A percentile compares a stretch with the other conserved stretches of the same genome.
phyloP scores from a whole-genome alignment of 805 yeast genomes.

The Candida adriatica region DNA sequence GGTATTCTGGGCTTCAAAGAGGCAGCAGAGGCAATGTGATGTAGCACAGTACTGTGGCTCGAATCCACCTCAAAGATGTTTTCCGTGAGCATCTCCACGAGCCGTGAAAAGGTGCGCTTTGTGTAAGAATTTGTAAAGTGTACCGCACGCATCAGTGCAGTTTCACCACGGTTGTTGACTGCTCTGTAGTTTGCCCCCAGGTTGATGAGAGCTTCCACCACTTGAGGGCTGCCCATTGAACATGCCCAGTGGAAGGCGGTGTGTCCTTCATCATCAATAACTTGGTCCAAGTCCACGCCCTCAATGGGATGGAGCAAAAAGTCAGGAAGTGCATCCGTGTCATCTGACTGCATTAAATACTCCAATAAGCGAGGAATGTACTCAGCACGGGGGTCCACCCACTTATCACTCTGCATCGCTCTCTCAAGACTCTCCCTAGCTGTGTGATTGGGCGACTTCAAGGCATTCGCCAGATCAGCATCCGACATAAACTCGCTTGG shows the following conservation, averaged over 20 bases:
- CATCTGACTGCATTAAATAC: slow-evolving; percentile 52
- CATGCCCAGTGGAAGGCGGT: slow-evolving; percentile 98
- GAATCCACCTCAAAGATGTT: slow-evolving; percentile 75
- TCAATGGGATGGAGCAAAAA: slow-evolving; percentile 58
- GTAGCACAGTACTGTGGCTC: slow-evolving; percentile 71
- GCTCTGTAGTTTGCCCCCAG: slow-evolving; percentile 67
- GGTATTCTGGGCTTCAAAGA: slow-evolving; percentile 62
- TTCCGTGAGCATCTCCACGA: slow-evolving; percentile 68
- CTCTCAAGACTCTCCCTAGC: slow-evolving; percentile 22
- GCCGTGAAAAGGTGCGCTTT: slow-evolving; percentile 68
- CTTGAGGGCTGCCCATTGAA: slow-evolving; percentile 79
- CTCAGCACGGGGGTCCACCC: slow-evolving; percentile 30
- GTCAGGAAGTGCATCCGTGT: slow-evolving; percentile 49
- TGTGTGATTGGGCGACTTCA: slow-evolving; percentile 24
- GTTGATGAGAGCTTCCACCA: slow-evolving; percentile 67
- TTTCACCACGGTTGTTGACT: slow-evolving; percentile 68
- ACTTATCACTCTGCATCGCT: slow-evolving; percentile 16
- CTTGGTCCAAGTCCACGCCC: slow-evolving; percentile 62
- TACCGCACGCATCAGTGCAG: slow-evolving; percentile 80
- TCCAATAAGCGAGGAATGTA: slow-evolving; percentile 42
- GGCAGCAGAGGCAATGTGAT: slow-evolving; percentile 72
- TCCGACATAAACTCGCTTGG: slow-evolving; percentile 51
- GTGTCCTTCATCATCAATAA: slow-evolving; percentile 91
- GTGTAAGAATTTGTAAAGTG: slow-evolving; percentile 84
- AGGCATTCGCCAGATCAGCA: slow-evolving; percentile 40